These are phyloP conservation scores for Xanthoconium separans DNA, from an alignment of 1,284 basidiomycete genomes.

Conservation along the genomic window DNA sequence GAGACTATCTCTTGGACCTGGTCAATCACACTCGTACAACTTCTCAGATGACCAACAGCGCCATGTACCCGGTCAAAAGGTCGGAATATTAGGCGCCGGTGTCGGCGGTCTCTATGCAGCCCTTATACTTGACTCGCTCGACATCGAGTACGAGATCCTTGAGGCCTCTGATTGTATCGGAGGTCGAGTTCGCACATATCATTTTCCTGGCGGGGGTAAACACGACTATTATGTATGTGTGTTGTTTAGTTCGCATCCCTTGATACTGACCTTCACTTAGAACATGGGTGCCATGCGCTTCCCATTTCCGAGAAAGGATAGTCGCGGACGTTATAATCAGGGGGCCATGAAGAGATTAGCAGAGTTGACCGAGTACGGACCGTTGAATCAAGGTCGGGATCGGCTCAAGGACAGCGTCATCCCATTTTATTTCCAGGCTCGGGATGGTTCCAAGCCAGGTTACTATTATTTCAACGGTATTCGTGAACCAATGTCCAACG, in stretches of 20 bases:
- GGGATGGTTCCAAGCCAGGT: conserved; percentile 4
- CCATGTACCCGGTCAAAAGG: not conserved
- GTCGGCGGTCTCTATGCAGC: conserved; percentile 39
- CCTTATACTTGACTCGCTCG: conserved; percentile 34
- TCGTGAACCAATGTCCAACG: not conserved
- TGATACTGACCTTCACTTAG: conserved; percentile 1
- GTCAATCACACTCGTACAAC: not conserved
- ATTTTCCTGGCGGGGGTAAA: conserved; percentile 20
- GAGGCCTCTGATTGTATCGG: conserved; percentile 32
- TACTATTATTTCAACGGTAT: conserved; percentile 16
- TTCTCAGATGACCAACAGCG: not conserved
- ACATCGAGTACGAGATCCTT: conserved; percentile 35
- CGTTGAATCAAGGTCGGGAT: conserved; percentile 13
- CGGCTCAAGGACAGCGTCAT: conserved; percentile 12
- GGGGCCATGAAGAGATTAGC: conserved; percentile 33
- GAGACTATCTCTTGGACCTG: not conserved
- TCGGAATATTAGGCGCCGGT: conserved; percentile 27
- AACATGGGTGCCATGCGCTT: conserved; percentile 37
- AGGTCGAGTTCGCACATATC: conserved; percentile 36
- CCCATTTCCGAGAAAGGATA: conserved; percentile 18
- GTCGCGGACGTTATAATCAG: conserved; percentile 17
- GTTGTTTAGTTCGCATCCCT: not conserved
- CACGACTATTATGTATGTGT: conserved; percentile 24
- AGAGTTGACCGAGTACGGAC: conserved; percentile 22
- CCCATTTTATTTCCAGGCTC: conserved; percentile 6